Conservation (phyloP, 2,329 filamentous ascomycete species). For the Fusarium caatingaense region DNA sequence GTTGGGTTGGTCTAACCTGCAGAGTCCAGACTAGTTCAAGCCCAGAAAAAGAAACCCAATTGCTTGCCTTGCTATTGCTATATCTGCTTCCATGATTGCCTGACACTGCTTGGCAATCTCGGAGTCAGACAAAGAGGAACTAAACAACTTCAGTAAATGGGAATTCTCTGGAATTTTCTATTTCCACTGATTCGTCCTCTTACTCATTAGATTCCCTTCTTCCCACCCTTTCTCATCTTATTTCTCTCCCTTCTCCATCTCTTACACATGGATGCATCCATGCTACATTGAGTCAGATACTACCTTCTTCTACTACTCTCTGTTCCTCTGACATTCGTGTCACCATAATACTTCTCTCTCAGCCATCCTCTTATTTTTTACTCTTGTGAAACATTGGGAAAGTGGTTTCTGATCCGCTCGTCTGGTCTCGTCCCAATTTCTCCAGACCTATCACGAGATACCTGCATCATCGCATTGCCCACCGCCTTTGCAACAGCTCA, state of each 20-base stretch:
- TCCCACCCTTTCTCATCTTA: conserved; percentile 17
- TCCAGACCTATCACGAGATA: conserved; percentile 35
- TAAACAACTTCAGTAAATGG: conserved; percentile 9
- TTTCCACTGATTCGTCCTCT: conserved; percentile 30
- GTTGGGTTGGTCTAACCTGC: conserved; percentile 19
- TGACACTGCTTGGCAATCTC: conserved; percentile 25
- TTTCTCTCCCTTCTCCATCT: conserved; percentile 20
- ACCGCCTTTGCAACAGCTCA: conserved; percentile 33
- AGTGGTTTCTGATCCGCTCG: conserved; percentile 1
- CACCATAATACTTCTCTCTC: conserved; percentile 12
- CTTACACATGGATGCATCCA: conserved; percentile 30
- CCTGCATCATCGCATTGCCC: conserved; percentile 14
- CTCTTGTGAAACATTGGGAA: conserved; percentile 1
- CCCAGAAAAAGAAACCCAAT: conserved; percentile 9
- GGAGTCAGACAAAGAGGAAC: conserved; percentile 7
- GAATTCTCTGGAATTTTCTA: conserved; percentile 32
- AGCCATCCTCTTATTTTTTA: not conserved
- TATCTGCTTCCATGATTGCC: conserved; percentile 31
- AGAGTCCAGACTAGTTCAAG: conserved; percentile 9
- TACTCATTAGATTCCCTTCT: conserved; percentile 5
- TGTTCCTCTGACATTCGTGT: conserved; percentile 16
- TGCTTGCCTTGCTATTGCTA: not conserved
- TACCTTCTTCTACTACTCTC: conserved; percentile 10
- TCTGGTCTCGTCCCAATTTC: conserved; percentile 1
- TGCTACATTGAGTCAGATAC: conserved; percentile 21